Evolutionary conservation across 176 grass and related monocot genomes (phyloP), one percentile per base, ranked within the genome.

Genomic region (Carex kokanica): DNA sequence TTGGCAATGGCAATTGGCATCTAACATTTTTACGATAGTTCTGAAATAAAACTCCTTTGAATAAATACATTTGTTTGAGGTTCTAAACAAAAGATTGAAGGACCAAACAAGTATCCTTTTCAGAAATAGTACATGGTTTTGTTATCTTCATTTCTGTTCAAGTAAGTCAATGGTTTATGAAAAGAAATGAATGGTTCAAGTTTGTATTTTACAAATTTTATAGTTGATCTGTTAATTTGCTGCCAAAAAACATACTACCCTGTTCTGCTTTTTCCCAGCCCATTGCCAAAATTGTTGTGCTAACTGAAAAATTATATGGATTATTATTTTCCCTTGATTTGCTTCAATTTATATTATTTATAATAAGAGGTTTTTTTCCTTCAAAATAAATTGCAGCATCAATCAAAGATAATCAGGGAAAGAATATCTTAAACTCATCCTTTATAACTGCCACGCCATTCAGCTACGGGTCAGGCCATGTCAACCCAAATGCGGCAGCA

Each of bases 391-490:
- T 47, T 75, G 60, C 88, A 90, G 93, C 94, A n/a, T 84, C 73
- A 82, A 87, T 65, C 31, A 53, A 58, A 7, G 88, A 93, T 81
- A 87, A 55, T 2, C 68, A 68, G 31, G 16, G 34, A 20, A 43
- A 73, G 0, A 79, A 90, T 0, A 87, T 97, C 41, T 14, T 51
- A 21, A 79, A 83, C 59, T 64, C 91, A 6, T 87, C 80, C 7
- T 43, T 74, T 41, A 10, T 20, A 16, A 58, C 70, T 13, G 88
- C 89, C 64, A 97, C 89, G 24, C 89, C 94, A 15, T 94, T 97
- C 79, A 82, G n/a, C 84, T 87, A 84, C 24, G 94, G 94, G 17
- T 84, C 94, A 0, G 94, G 91, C 23, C 89, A 94, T 65, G 56
- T 97, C 0, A 75, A 88, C 77, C 94, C 91, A 24, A 73, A 54